A percentile compares a stretch with the other conserved stretches of the same genome.
phyloP scores from a whole-genome alignment of 1,284 basidiomycete genomes.

The Ustilago xerochloae region DNA sequence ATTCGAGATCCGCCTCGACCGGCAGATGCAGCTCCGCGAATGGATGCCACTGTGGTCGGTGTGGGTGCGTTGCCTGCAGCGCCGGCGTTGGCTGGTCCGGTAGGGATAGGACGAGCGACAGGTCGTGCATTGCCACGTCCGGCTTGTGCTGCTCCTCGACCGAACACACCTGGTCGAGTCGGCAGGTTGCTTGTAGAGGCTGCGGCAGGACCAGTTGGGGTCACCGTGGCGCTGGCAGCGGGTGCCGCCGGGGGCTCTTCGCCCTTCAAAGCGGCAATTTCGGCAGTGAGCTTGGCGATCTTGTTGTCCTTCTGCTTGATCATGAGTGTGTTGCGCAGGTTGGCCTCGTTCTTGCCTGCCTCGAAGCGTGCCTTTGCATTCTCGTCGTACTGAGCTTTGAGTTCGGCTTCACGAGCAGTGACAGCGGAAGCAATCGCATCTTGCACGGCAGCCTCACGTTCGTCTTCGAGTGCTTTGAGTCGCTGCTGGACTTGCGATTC shows the following conservation, averaged over 20 bases:
- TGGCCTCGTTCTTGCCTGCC: conserved; percentile 66
- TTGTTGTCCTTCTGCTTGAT: conserved; percentile 65
- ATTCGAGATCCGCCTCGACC: conserved; percentile 32
- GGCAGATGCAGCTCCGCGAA: conserved; percentile 40
- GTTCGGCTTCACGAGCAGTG: conserved; percentile 57
- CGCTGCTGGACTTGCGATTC: conserved; percentile 44
- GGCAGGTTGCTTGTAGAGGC: conserved; percentile 4
- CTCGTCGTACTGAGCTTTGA: conserved; percentile 57
- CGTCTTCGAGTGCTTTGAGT: conserved; percentile 45
- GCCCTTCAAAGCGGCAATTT: conserved; percentile 63
- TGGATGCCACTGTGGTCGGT: conserved; percentile 32
- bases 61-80: background rate
- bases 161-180: conserved; percentile 38
- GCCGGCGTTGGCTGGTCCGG: conserved; percentile 20
- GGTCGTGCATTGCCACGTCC: conserved; percentile 14
- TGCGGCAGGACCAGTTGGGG: conserved; percentile 12
- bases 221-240: background rate
- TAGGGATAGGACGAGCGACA: conserved; percentile 23
- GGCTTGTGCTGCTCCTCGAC: conserved; percentile 36
- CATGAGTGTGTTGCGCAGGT: conserved; percentile 64
- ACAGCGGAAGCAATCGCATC: conserved; percentile 55
- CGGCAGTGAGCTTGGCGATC: conserved; percentile 61
- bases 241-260: conserved; percentile 16
- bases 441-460: conserved; percentile 40
- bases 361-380: conserved; percentile 61